A percentile compares a stretch with the other conserved stretches of the same genome.
Conservation (phyloP, 164 flowering plant species). For the Chimonanthus praecox region DNA sequence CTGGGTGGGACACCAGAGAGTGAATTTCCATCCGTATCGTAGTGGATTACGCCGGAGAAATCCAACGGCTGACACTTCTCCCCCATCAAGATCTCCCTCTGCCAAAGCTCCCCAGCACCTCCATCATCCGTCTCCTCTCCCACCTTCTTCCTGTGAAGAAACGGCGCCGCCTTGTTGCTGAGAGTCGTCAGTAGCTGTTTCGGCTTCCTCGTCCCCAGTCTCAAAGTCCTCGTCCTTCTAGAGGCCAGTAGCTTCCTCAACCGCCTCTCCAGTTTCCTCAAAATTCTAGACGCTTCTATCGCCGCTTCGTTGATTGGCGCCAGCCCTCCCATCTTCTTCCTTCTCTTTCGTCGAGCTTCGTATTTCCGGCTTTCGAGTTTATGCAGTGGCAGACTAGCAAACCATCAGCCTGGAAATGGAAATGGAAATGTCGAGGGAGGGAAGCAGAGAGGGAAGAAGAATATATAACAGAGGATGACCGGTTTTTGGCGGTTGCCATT, state of each 20-base stretch:
- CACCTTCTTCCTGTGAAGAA: slow-evolving; percentile 15
- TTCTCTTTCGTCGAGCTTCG: neutral
- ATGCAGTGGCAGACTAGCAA: neutral
- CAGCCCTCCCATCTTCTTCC: neutral
- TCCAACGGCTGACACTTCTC: slow-evolving; percentile 73
- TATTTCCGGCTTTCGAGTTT: neutral
- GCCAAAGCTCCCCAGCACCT: slow-evolving; percentile 45
- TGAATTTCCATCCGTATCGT: slow-evolving; percentile 48
- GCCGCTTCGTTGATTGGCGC: neutral
- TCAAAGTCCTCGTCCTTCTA: slow-evolving; percentile 10
- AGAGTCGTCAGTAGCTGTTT: slow-evolving; percentile 37
- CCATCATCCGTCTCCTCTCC: neutral
- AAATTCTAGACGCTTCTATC: neutral
- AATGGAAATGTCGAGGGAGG: neutral
- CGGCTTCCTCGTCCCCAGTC: slow-evolving; percentile 9
- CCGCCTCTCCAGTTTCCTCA: neutral
- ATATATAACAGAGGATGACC: neutral
- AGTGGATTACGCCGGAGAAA: slow-evolving; percentile 68
- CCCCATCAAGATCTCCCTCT: slow-evolving; percentile 64
- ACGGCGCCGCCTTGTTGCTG: slow-evolving; percentile 41
- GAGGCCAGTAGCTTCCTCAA: slow-evolving; percentile 24
- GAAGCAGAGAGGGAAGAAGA: neutral
- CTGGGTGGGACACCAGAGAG: slow-evolving; percentile 33
- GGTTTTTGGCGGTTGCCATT: neutral
- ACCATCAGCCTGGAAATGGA: neutral